Base-by-base conservation (phyloP, 768 basidiomycete species). In the Rhizopogon vesiculosus region DNA sequence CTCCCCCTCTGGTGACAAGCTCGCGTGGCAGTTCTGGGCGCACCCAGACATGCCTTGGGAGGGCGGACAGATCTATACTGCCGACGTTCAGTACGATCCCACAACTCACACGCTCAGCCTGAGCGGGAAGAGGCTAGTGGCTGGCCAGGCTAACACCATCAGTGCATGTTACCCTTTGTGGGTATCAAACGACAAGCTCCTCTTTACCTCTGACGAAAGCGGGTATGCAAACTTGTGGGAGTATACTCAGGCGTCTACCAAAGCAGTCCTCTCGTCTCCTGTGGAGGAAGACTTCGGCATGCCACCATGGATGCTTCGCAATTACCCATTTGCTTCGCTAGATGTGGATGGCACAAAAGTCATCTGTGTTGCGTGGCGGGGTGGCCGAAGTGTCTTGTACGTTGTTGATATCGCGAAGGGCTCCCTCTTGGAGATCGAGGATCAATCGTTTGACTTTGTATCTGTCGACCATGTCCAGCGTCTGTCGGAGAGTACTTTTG, bases 31-130 rank as follows among this genome's bases (percentile, higher is more conserved):
- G 42, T 76, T 85, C 57, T 89, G 87, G 89, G 76, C 68, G 58
- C 86, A 86, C 50, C 85, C 85, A 0, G 77, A 84, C 57, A 84
- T 86, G 84, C 82, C 88, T 13, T 91, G 87, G 86, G 81, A 87
- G 61, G 85, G 83, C 3, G 72, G 78, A 1, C 70, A 80, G 60
- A 73, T 89, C 56, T 73, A 77, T 64, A 62, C 84, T 35, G 86
- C 79, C 0, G 71, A 79, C n/a, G 71, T 85, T 35, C 42, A 54
- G 4, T 48, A 72, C n/a, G 55, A 50, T 16, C 54, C 63, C 25
- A 59, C 68, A 38, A 57, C 43, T 3, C 48, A 49, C 16, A 22
- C 18, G 9, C 19, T 49, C 35, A 49, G 48, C 48, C 8, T 49
- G 15, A 22, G 48, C 48, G 35, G 35, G 15, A 38, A 33, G 15